These are phyloP conservation scores for Lentinus brumalis DNA, from an alignment of 768 basidiomycete species.

Conservation along the genomic window DNA sequence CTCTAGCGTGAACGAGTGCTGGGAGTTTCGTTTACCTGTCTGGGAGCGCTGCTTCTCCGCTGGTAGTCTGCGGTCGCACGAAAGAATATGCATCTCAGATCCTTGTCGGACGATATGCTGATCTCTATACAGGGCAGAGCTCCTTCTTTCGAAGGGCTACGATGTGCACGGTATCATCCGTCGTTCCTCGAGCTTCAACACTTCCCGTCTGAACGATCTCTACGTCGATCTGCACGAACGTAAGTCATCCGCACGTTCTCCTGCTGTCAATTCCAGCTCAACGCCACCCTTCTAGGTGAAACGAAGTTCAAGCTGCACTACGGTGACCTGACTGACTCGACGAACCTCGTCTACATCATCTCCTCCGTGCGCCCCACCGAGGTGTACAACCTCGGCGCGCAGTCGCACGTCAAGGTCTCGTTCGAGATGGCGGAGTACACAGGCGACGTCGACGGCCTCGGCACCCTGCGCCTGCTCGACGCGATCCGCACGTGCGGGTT, in stretches of 20 bases:
- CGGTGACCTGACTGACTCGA: slow-evolving; percentile 93
- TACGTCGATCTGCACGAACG: slow-evolving; percentile 93
- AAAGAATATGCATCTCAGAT: no score
- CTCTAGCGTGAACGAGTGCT: no score
- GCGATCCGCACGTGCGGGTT: slow-evolving; percentile 95
- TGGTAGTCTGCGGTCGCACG: neutral
- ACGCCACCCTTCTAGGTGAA: slow-evolving; percentile 46
- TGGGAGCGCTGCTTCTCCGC: neutral
- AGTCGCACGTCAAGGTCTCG: slow-evolving; percentile 98
- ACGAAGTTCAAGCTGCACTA: slow-evolving; percentile 85
- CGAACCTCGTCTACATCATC: slow-evolving; percentile 96
- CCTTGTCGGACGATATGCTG: neutral
- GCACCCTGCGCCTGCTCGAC: slow-evolving; percentile 93
- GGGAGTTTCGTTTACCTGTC: no score
- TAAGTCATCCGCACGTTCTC: slow-evolving; percentile 39
- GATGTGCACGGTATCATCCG: slow-evolving; percentile 95
- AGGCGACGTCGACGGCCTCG: slow-evolving; percentile 93
- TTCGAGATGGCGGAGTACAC: slow-evolving; percentile 99
- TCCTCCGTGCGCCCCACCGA: slow-evolving; percentile 94
- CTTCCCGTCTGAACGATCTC: slow-evolving; percentile 89
- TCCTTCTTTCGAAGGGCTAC: slow-evolving; percentile 85
- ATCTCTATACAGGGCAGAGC: slow-evolving; percentile 60
- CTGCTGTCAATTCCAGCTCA: slow-evolving; percentile 1
- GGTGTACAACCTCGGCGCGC: slow-evolving; percentile 97
- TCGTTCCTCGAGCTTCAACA: slow-evolving; percentile 98